Conservation (phyloP, 805 yeast species). For the Grigorovia humatica region DNA sequence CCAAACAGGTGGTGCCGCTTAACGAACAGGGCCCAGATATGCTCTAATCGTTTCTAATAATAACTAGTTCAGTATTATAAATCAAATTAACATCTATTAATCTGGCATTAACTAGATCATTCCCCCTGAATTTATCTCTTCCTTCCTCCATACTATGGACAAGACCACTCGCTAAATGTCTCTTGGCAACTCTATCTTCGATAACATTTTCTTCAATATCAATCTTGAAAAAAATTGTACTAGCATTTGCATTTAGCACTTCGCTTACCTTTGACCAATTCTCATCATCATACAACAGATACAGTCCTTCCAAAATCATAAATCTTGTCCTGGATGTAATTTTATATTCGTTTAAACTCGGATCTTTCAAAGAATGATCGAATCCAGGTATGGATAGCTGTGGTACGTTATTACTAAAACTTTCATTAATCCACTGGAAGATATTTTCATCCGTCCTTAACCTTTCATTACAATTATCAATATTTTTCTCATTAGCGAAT, state of each 20-base stretch:
- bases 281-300: conserved; percentile 47
- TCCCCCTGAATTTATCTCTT: conserved; percentile 36
- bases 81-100: conserved; percentile 16
- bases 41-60: conserved; percentile 15
- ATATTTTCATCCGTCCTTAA: neutral
- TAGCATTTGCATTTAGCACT: conserved; percentile 13
- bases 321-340: conserved; percentile 41
- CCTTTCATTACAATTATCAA: too few species aligned
- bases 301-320: conserved; percentile 67
- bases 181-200: conserved; percentile 46
- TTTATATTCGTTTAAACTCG: conserved; percentile 42
- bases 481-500: too few species aligned
- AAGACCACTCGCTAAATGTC: conserved; percentile 57
- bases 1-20: too few species aligned
- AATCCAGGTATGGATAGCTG: conserved; percentile 54
- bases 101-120: conserved; percentile 58
- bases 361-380: conserved; percentile 67
- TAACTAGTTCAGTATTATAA: conserved; percentile 8
- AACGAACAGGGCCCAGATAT: too few species aligned
- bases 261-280: conserved; percentile 39
- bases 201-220: conserved; percentile 37
- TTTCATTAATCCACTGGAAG: conserved; percentile 12
- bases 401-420: conserved; percentile 22
- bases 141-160: conserved; percentile 42
- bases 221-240: conserved; percentile 43